phyloP scores from a whole-genome alignment of 768 basidiomycete species.

The Tylopilus sp. region DNA sequence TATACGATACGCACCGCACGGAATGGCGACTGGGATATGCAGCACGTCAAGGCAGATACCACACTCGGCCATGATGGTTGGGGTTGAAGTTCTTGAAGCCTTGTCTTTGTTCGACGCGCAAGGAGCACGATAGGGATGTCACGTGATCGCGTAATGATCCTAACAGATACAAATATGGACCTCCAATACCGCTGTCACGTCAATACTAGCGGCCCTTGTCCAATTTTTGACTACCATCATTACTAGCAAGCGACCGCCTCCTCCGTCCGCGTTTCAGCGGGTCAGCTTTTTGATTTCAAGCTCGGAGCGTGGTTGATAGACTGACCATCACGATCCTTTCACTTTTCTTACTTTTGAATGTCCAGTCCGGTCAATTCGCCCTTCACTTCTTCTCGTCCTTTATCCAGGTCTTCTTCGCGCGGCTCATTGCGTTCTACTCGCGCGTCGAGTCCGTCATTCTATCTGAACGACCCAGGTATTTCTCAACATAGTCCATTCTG shows the following conservation, averaged over 20 bases:
- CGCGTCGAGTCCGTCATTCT: constrained; percentile 52
- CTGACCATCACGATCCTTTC: constrained; percentile 27
- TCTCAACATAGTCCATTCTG: constrained; percentile 21
- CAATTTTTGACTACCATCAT: constrained; percentile 4
- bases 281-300: neutral
- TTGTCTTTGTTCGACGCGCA: neutral
- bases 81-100: neutral
- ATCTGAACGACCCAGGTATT: constrained; percentile 67
- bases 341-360: constrained; percentile 26
- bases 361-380: constrained; percentile 34
- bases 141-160: constrained; percentile 28
- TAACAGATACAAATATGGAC: constrained; percentile 26
- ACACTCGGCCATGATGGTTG: constrained; percentile 47
- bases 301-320: constrained; percentile 16
- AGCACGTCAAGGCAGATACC: constrained; percentile 57
- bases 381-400: constrained; percentile 33
- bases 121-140: neutral
- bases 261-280: constrained; percentile 4
- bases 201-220: constrained; percentile 1
- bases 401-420: constrained; percentile 49
- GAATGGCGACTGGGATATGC: constrained; percentile 54
- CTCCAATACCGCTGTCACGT: neutral
- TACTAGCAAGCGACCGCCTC: constrained; percentile 5
- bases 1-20: constrained; percentile 50
- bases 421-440: constrained; percentile 45